Evolutionary conservation across 129 eudicot species (phyloP), one percentile per base, ranked within the genome.

Genomic region (Glebionis coronaria): DNA sequence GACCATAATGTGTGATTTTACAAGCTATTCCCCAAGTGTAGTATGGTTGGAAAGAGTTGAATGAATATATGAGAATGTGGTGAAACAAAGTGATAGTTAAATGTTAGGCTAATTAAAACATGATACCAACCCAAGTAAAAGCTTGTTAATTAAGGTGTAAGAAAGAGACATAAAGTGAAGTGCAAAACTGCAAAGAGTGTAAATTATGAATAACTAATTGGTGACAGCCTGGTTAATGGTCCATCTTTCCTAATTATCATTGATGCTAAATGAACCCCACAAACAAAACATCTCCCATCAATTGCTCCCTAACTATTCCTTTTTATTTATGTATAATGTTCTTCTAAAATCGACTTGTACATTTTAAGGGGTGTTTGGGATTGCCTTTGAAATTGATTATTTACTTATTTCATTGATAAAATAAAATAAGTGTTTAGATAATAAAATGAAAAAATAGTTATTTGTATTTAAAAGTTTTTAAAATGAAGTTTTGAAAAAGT

Each of bases 111-210:
- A 51, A 72, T 46, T 11, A 42, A 76, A 76, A 72, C 44, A 61
- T 67, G 74, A 76, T 65, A 72, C 58, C 79, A 76, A 76, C 77
- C 76, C 56, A 70, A 58, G 55, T 54, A 72, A 63, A 77, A 68
- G 61, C 70, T 68, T 68, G 56, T 77, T 73, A 63, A 63, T n/a
- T n/a, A 47, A 51, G 56, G 57, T 59, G 76, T 65, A 68, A 73
- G 80, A 78, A 73, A 78, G 78, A 54, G 86, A 82, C 86, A 78
- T 74, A 82, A 78, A 82, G 86, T 81, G 71, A 49, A 42, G 28
- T 69, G 62, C 31, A 50, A n/a, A 49, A 19, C 27, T 69, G 67
- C 44, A 50, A 31, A 61, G 31, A 53, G 35, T 52, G 56, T 60
- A 46, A 44, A 52, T 63, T 54, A 63, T 73, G 64, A 25, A 42